Evolutionary conservation across 2,329 filamentous ascomycete genomes (phyloP), one percentile per base, ranked within the genome.

Genomic region (Mollisiaceae sp.): DNA sequence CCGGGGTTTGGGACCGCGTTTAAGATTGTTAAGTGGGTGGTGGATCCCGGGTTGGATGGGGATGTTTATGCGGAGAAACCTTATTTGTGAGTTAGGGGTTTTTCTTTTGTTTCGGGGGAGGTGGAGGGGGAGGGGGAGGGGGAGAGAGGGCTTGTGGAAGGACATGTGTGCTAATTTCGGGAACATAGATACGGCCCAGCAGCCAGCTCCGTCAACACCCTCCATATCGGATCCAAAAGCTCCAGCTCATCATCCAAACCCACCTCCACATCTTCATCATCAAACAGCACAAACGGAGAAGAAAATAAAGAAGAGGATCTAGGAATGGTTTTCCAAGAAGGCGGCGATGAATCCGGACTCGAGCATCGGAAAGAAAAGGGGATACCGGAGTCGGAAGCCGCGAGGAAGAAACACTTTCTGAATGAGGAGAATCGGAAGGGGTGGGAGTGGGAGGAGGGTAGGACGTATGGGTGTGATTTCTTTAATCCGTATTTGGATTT

Each of bases 401-500:
- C 77, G 62, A 79, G 89, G 67, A 86, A 85, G 77, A 89, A 88
- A 72, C 80, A 81, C 72, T 91, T 90, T 72, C 78, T 91, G 62
- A 80, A 81, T 4, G 82, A 87, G 72, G 76, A 77, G 24, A 82
- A 84, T 64, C 78, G 87, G 69, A 82, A 82, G 68, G 76, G 77
- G 1, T 91, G 89, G 74, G 80, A 79, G 12, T 91, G 90, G 75
- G 86, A 90, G 73, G 80, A 81, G 59, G 88, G 86, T 0, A 80
- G 87, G 68, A 79, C 82, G 64, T 91, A 91, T 78, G 79, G 82
- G 66, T 85, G 82, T 69, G 89, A 91, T 76, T 98, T 99, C 78
- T 97, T 90, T 78, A 98, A 98, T 77, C 91, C 91, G 1, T 97
- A 97, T 78, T 79, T 99, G 55, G 93, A 97, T 78, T 97, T 98